phyloP scores from a whole-genome alignment of 1,139 yeast genomes.

The Citeromyces hawaiiensis region DNA sequence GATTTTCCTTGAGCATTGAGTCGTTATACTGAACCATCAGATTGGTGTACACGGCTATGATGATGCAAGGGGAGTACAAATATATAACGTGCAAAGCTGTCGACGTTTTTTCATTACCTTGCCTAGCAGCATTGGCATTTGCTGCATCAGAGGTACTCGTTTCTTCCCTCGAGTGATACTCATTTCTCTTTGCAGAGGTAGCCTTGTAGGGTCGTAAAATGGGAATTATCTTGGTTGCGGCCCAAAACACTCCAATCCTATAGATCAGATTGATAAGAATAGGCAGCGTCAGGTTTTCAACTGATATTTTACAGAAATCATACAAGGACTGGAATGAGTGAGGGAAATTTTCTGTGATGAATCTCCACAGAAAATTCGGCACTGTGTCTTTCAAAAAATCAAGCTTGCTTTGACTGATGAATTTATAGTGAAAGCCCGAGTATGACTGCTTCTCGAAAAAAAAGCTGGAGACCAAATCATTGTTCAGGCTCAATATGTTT shows the following conservation, averaged over 20 bases:
- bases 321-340: constrained; percentile 51
- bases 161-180: neutral
- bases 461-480: constrained; percentile 10
- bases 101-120: constrained; percentile 9
- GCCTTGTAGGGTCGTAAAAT: constrained; percentile 31
- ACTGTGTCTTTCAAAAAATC: constrained; percentile 9
- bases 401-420: constrained; percentile 7
- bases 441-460: neutral
- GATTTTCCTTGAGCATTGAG: constrained; percentile 32
- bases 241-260: constrained; percentile 77
- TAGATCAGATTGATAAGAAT: constrained; percentile 72
- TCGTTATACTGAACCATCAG: constrained; percentile 83
- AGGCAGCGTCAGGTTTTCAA: constrained; percentile 69
- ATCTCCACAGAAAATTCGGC: constrained; percentile 10
- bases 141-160: constrained; percentile 3
- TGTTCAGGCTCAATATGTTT: constrained; percentile 14
- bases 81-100: constrained; percentile 48
- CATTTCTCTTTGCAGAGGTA: constrained; percentile 4
- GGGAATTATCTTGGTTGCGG: constrained; percentile 91
- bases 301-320: constrained; percentile 56
- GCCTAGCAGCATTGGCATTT: too few relatives aligned
- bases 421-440: constrained; percentile 4
- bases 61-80: constrained; percentile 85
- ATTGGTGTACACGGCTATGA: constrained; percentile 91
- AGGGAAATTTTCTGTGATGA: constrained; percentile 28